Evolutionary conservation across 805 yeast genomes (phyloP), one percentile per base, ranked within the genome.

Genomic region (Groenewaldozyma salmanticensis): DNA sequence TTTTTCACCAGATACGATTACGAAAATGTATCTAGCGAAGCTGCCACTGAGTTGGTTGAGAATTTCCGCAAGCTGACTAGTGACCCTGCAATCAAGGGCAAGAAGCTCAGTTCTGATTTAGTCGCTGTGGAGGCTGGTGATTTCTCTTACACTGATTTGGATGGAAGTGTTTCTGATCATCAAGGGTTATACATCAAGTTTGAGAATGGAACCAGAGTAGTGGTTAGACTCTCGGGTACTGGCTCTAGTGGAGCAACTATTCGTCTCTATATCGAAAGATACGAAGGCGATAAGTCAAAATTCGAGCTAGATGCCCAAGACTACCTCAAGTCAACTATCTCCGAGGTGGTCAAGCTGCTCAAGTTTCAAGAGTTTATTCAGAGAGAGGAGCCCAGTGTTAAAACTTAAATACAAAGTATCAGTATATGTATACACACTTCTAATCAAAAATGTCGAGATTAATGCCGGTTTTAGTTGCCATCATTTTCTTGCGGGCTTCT

Each of bases 191-290:
- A 69, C 55, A 80, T 87, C 49, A 87, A 81, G 63, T 73, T 87
- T 48, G 74, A 73, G 38, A 79, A 79, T 53, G 96, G 96, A 4
- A 72, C 83, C 45, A 76, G 96, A 60, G 76, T 88, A 40, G 83
- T 92, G 29, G 82, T 86, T 40, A 80, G 98, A 63, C 71, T 92
- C 49, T 86, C 96, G 0, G 98, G 98, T 42, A 90, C 98, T 2
- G 98, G 98, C 13, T 87, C 96, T 1, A 80, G 95, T 1, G 98
- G 98, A 37, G 97, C 98, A 17, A 90, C 98, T 4, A 87, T 92
- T 45, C 77, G 98, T 62, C 70, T 90, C 52, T 90, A 90, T 65
- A 66, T 90, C 57, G 97, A 90, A 64, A 81, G 79, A 62, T 86
- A 82, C 66, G 76, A 83, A 20, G 52, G 61, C 36, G 92, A 85